These are phyloP conservation scores for Echium plantagineum DNA, from an alignment of 257 asterid species.

Conservation along the genomic window DNA sequence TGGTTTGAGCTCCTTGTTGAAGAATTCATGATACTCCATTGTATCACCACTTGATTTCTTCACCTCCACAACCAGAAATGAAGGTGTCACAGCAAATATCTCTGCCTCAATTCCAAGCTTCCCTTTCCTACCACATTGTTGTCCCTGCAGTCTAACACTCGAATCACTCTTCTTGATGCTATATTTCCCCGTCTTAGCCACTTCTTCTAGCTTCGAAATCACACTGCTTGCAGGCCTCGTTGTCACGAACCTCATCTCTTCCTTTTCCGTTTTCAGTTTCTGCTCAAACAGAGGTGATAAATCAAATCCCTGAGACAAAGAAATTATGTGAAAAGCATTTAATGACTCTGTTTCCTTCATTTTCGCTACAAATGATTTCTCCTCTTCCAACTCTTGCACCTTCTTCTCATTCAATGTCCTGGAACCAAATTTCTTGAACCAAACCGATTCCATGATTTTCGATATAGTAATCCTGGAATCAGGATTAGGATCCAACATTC, in stretches of 20 bases:
- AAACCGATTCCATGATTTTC: conserved; percentile 41
- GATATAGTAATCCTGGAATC: conserved; percentile 33
- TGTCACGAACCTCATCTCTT: background rate
- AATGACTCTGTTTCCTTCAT: conserved; percentile 32
- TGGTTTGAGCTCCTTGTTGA: conserved; percentile 34
- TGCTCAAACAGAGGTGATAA: conserved; percentile 17
- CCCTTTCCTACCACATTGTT: background rate
- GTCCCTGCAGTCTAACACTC: background rate
- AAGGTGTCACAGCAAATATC: background rate
- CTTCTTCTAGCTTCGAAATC: background rate
- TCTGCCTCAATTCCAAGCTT: background rate
- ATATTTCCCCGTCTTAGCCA: background rate
- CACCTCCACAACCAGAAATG: conserved; percentile 12
- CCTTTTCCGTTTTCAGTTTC: background rate
- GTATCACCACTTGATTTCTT: conserved; percentile 37
- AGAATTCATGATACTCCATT: conserved; percentile 34
- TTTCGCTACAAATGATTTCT: conserved; percentile 18
- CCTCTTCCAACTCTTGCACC: conserved; percentile 7
- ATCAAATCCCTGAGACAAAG: conserved; percentile 51
- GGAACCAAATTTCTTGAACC: conserved; percentile 41
- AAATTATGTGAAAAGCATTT: conserved; percentile 63
- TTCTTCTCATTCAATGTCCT: conserved; percentile 7
- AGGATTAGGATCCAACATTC: conserved; percentile 56
- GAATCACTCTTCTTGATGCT: background rate
- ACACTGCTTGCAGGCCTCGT: background rate